Evolutionary conservation across 306 rosid species (phyloP), one percentile per base, ranked within the genome.

Genomic region (Betula pendula): DNA sequence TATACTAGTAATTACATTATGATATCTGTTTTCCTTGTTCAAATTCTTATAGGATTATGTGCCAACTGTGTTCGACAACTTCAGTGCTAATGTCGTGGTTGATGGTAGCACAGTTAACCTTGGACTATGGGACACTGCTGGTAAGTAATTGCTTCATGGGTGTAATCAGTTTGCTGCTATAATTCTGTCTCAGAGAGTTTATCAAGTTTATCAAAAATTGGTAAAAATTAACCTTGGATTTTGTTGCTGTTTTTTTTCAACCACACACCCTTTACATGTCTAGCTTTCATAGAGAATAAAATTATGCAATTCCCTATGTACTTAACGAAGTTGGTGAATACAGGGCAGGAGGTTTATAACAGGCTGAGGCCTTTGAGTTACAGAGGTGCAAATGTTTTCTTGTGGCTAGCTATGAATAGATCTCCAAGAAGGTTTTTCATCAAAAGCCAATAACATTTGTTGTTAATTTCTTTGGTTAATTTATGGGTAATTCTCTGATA

Each of bases 41-140:
- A 62, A 56, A 31, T 62, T 62, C 44, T 62, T 33, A 16, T 68
- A 91, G 97, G 98, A 91, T 71, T 93, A 91, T 82, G 98, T 91
- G 49, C 98, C 97, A 16, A 91, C 98, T 7, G 96, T 91, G 70
- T 91, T 93, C 74, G 92, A 91, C 73, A 93, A 93, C 85, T 93
- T 90, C 58, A 93, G 98, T 82, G 98, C 97, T 33, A 93, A 93
- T 90, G 98, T 91, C 79, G 92, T 91, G 83, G 98, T 91, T 42
- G 96, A 93, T 84, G 98, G 97, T 6, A 88, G 96, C 87, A 93
- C 97, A 22, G 96, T 91, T 65, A 91, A 90, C 72, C 89, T 93
- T 48, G 98, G 97, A 75, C 78, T 93, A 63, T 93, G 98, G 96
- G 98, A 90, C 71, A 91, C 97, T 79, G 98, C 98, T 51, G 96